These are phyloP conservation scores for Suillus occidentalis DNA, from an alignment of 768 basidiomycete species.

Conservation along the genomic window DNA sequence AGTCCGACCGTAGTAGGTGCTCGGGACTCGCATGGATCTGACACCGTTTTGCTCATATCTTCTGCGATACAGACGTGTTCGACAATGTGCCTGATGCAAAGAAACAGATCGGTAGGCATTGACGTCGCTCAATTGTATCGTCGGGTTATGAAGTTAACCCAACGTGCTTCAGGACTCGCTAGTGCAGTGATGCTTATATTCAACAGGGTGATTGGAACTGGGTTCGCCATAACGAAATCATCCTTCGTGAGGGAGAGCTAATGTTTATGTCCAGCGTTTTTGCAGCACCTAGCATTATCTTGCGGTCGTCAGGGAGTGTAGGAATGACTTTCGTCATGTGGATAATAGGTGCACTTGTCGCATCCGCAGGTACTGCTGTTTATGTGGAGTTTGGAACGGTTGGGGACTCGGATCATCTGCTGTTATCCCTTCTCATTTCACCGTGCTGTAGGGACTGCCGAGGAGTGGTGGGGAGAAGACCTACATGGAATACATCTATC, in stretches of 20 bases:
- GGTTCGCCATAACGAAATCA: constrained; percentile 37
- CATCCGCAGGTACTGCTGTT: constrained; percentile 65
- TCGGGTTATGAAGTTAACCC: constrained; percentile 5
- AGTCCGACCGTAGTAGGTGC: neutral
- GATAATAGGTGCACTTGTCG: constrained; percentile 65
- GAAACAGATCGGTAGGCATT: constrained; percentile 48
- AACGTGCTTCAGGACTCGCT: constrained; percentile 22
- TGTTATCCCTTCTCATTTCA: neutral
- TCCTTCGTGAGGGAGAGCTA: neutral
- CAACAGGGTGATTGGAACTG: constrained; percentile 75
- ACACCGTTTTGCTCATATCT: neutral
- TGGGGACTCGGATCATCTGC: constrained; percentile 13
- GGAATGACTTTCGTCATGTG: constrained; percentile 70
- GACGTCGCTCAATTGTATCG: neutral
- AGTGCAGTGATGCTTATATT: constrained; percentile 69
- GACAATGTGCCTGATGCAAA: constrained; percentile 50
- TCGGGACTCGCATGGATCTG: neutral
- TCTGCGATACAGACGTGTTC: constrained; percentile 6
- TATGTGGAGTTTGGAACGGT: constrained; percentile 79
- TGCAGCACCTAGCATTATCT: constrained; percentile 66
- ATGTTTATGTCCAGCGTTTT: constrained; percentile 51
- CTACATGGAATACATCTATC: constrained; percentile 71
- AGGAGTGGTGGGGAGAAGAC: constrained; percentile 76
- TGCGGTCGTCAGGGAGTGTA: constrained; percentile 67
- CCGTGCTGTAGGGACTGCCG: constrained; percentile 54